A percentile compares a stretch with the other conserved stretches of the same genome.
These are phyloP conservation scores for Setomelanomma holmii DNA, from an alignment of 2,329 filamentous ascomycete species.

Conservation along the genomic window DNA sequence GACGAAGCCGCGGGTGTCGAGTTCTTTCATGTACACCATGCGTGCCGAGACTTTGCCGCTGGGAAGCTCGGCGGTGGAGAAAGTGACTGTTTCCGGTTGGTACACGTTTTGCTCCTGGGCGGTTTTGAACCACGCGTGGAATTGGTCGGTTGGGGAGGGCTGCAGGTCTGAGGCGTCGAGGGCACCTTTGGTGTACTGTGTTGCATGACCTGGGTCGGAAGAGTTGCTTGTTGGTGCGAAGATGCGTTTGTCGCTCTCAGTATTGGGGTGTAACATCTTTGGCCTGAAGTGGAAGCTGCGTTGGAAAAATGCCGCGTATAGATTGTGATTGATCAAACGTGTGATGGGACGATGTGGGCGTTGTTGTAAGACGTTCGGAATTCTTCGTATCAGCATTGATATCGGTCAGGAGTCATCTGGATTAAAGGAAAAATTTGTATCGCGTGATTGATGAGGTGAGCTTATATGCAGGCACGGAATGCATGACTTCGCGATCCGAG, in stretches of 20 bases:
- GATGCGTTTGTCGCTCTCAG: conserved; percentile 48
- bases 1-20: conserved; percentile 83
- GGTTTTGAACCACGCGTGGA: conserved; percentile 85
- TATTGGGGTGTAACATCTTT: conserved; percentile 37
- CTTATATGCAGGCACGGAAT: neutral
- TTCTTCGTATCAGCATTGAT: conserved; percentile 8
- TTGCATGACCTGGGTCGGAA: conserved; percentile 68
- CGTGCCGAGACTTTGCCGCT: conserved; percentile 84
- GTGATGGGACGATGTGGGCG: neutral
- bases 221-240: conserved; percentile 67
- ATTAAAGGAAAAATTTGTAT: neutral
- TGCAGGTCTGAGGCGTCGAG: conserved; percentile 69
- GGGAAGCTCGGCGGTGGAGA: conserved; percentile 84
- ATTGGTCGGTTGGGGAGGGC: conserved; percentile 77
- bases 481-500: conserved; percentile 26
- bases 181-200: conserved; percentile 74
- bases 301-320: too few species aligned
- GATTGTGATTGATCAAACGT: neutral
- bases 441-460: conserved; percentile 17
- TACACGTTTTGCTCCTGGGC: conserved; percentile 68
- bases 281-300: neutral
- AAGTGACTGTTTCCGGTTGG: conserved; percentile 86
- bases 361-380: neutral
- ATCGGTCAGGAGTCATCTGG: neutral
- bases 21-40: conserved; percentile 93